Percentiles rank a stretch among this genome's conserved stretches.
phyloP scores from a whole-genome alignment of 2,329 filamentous ascomycete species.

The Stachybotrys echinatus region DNA sequence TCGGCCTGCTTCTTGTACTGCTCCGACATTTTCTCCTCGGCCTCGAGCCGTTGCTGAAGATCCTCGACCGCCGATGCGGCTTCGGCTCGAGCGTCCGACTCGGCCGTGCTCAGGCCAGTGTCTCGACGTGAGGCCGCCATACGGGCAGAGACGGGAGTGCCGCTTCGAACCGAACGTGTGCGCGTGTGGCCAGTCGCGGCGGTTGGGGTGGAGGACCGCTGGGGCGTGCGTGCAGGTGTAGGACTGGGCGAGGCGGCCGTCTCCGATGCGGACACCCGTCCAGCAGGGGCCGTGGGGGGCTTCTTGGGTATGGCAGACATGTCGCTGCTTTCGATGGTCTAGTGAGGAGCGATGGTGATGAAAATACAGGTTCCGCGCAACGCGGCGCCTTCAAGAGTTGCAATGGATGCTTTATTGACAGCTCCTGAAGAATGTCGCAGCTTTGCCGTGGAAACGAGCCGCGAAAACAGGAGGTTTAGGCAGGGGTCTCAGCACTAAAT shows the following conservation, averaged over 20 bases:
- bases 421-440: background rate
- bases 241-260: slow-evolving; percentile 26
- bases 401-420: background rate
- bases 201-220: slow-evolving; percentile 36
- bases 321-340: slow-evolving; percentile 9
- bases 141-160: slow-evolving; percentile 67
- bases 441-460: background rate
- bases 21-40: slow-evolving; percentile 72
- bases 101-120: slow-evolving; percentile 42
- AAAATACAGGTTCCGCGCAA: background rate
- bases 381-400: background rate
- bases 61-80: slow-evolving; percentile 76
- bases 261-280: slow-evolving; percentile 37
- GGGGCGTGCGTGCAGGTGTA: slow-evolving; percentile 29
- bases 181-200: slow-evolving; percentile 36
- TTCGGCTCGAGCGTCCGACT: slow-evolving; percentile 74
- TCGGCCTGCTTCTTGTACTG: slow-evolving; percentile 80
- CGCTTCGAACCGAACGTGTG: slow-evolving; percentile 59
- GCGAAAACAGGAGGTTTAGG: background rate
- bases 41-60: slow-evolving; percentile 74
- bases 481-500: background rate
- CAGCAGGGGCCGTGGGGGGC: slow-evolving; percentile 42
- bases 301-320: slow-evolving; percentile 53
- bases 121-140: slow-evolving; percentile 60
- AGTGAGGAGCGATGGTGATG: background rate